A percentile compares a stretch with the other conserved stretches of the same genome.
Evolutionary conservation across 169 alveolate genomes (phyloP).

Genomic region (Eimeria praecox): DNA sequence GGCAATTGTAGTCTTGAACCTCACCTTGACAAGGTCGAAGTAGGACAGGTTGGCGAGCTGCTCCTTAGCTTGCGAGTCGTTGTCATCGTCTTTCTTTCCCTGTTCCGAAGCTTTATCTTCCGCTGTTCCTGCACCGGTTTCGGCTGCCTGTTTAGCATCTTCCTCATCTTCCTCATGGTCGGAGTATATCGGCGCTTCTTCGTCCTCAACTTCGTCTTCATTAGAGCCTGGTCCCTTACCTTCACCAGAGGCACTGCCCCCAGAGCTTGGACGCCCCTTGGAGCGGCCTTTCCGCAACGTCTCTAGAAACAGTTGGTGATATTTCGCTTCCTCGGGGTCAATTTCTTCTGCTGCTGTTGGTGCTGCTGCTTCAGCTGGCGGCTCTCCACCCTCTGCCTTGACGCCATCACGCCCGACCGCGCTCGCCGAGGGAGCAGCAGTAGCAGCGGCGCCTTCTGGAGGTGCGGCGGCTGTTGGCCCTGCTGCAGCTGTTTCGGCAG

Average conservation of each 20-base stretch:
- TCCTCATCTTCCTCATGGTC: conserved; percentile 72
- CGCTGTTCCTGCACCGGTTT: conserved; percentile 32
- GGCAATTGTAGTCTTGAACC: not conserved
- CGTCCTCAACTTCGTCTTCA: conserved; percentile 70
- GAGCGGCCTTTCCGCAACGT: conserved; percentile 70
- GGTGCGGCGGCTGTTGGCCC: conserved; percentile 24
- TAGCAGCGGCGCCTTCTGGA: not conserved
- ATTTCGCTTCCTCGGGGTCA: conserved; percentile 75
- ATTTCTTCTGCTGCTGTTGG: conserved; percentile 50
- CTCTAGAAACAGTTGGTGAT: conserved; percentile 75
- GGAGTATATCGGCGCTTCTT: conserved; percentile 63
- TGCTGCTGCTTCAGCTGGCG: not conserved
- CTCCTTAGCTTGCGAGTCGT: conserved; percentile 58
- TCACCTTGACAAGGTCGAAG: conserved; percentile 80
- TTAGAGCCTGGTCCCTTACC: not conserved
- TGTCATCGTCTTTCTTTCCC: conserved; percentile 57
- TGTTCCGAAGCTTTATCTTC: conserved; percentile 1
- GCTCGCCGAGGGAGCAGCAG: not conserved
- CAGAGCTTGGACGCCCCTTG: not conserved
- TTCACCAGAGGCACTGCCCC: not conserved
- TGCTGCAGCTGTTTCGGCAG: not conserved
- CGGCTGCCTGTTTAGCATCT: conserved; percentile 47
- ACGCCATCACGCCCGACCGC: not conserved
- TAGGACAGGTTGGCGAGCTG: conserved; percentile 69
- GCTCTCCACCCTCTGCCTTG: conserved; percentile 39